Base-by-base conservation (phyloP, 2,329 filamentous ascomycete species). In the Colletotrichum musicola region DNA sequence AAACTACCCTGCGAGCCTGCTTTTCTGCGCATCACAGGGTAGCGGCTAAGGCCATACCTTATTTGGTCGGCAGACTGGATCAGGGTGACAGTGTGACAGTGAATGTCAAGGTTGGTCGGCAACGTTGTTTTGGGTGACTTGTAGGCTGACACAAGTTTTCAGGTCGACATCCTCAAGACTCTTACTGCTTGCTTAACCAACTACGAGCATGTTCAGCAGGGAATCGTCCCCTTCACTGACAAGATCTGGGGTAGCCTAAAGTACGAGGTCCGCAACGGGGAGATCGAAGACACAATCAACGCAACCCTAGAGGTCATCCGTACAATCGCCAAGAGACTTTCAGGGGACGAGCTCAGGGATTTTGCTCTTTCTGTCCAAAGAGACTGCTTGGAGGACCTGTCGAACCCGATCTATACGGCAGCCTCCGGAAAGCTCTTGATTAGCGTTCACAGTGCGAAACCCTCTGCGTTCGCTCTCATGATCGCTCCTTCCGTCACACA, bases 261-360 rank as follows among this genome's bases (percentile, higher is more conserved):
- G 74, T 89, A 88, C 69, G 88, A 90, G 71, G 88, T 89, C 13
- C 85, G 88, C 40, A 89, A 89, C 62, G 88, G 88, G 13, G 88
- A 90, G 68, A 82, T 87, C 9, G 83, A 86, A 68, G 88, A 89
- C 69, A 84, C 83, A 1, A 86, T 89, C 14, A 84, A 87, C 74
- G 84, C 84, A 3, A 89, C 87, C 1, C 77, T 89, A 16, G 84
- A 85, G 53, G 85, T 87, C 4, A 82, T 90, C 60, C 82, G 83
- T 40, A 80, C 84, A 10, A 79, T 89, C 3, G 80, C 85, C 0
- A 80, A 77, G 9, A 80, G 81, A 54, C 78, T 89, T 3, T 79
- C 81, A 10, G 82, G 79, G 4, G 79, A 82, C 3, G 76, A 81
- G 57, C 79, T 87, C 7, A 77, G 79, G 40, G 79, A 81, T 20